Evolutionary conservation across 1,139 yeast genomes (phyloP).

Genomic region (Blastobotrys raffinosifermentans): DNA sequence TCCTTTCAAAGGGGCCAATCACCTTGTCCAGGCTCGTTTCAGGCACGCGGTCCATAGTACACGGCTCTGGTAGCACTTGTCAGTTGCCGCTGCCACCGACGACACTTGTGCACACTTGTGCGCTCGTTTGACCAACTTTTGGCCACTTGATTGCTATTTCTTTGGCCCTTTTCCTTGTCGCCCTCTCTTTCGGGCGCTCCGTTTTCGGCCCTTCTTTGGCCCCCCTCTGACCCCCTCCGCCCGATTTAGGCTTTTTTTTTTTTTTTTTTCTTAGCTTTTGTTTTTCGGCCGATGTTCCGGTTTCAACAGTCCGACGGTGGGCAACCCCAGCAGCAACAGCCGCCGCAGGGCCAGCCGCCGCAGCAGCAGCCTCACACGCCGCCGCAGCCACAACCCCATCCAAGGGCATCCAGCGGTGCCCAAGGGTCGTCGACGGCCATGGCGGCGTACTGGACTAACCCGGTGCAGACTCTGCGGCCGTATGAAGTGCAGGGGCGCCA

Average conservation of each 20-base stretch:
- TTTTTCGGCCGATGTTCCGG: constrained; percentile 9
- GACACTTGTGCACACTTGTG: no score
- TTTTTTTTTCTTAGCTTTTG: constrained; percentile 8
- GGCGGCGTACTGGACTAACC: constrained; percentile 6
- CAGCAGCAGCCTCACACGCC: constrained; percentile 7
- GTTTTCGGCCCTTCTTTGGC: no score
- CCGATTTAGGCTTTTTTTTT: constrained; percentile 2
- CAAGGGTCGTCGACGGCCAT: constrained; percentile 7
- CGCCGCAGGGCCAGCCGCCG: constrained; percentile 6
- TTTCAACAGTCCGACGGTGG: constrained; percentile 13
- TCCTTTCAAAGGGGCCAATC: no score
- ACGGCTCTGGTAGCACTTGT: no score
- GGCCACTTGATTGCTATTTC: no score
- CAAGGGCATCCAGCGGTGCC: constrained; percentile 5
- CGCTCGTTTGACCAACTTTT: no score
- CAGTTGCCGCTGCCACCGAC: no score
- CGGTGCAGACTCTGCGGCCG: constrained; percentile 10
- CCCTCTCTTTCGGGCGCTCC: no score
- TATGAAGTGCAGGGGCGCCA: constrained; percentile 4
- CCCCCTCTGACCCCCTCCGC: no score
- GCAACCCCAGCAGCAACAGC: constrained; percentile 15
- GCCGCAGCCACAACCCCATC: constrained; percentile 13
- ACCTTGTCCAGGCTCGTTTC: no score
- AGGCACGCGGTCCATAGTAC: no score
- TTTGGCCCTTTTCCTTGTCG: no score